Conservation (phyloP, 257 asterid species). For the Solanum appendiculatum region DNA sequence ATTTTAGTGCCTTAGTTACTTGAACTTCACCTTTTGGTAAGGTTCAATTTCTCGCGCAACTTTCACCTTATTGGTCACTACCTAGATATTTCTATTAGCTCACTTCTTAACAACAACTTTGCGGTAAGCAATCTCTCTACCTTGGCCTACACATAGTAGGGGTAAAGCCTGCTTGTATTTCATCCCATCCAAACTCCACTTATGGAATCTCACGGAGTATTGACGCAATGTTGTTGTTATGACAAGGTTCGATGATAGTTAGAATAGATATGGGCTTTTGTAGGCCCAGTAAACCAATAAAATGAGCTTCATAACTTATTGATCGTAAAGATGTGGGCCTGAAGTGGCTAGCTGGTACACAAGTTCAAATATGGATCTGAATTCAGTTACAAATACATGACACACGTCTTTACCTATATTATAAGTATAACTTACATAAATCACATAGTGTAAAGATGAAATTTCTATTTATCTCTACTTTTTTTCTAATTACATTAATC, state of each 20-base stretch:
- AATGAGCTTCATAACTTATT: not conserved
- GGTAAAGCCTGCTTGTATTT: not conserved
- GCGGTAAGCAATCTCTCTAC: not conserved
- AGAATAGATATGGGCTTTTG: not conserved
- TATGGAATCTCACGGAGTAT: too few species aligned
- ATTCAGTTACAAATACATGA: not conserved
- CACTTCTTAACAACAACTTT: not conserved
- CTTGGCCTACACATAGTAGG: not conserved
- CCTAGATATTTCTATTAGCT: not conserved
- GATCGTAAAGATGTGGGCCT: not conserved
- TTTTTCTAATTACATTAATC: too few species aligned
- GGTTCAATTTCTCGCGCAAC: not conserved
- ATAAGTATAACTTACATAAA: too few species aligned
- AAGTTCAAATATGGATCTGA: not conserved
- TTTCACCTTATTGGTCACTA: not conserved
- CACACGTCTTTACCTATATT: not conserved
- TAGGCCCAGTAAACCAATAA: not conserved
- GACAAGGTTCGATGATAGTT: not conserved
- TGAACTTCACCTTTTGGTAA: not conserved
- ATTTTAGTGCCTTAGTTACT: not conserved
- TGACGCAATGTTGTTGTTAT: too few species aligned
- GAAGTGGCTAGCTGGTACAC: not conserved
- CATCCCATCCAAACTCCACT: rapidly evolving
- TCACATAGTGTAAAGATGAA: too few species aligned
- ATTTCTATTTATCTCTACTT: too few species aligned